phyloP scores from a whole-genome alignment of 805 yeast genomes.

The Ogataea siamensis region DNA sequence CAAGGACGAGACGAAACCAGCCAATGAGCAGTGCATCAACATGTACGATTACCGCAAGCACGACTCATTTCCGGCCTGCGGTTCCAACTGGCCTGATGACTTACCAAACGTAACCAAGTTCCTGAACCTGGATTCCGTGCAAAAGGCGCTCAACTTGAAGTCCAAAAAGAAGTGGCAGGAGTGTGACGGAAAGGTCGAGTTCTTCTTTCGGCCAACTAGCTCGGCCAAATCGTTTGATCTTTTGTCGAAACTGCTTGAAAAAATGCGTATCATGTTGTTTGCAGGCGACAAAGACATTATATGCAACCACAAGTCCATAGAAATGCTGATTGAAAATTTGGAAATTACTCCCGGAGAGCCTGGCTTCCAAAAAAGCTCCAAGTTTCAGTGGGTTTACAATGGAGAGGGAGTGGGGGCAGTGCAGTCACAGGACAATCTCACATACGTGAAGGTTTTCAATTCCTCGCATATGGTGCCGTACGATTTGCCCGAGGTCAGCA shows the following conservation, averaged over 20 bases:
- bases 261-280: slow-evolving; percentile 66
- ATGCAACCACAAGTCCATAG: slow-evolving; percentile 66
- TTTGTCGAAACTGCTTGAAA: slow-evolving; percentile 61
- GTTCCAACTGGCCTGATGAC: slow-evolving; percentile 86
- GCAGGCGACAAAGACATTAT: slow-evolving; percentile 88
- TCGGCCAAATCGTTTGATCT: slow-evolving; percentile 62
- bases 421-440: slow-evolving; percentile 61
- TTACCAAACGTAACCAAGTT: slow-evolving; percentile 49
- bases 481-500: slow-evolving; percentile 66
- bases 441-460: slow-evolving; percentile 69
- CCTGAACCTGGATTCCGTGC: slow-evolving; percentile 45
- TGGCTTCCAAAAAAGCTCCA: slow-evolving; percentile 44
- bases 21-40: slow-evolving; percentile 63
- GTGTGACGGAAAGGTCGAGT: slow-evolving; percentile 63
- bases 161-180: slow-evolving; percentile 61
- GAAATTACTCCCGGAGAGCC: slow-evolving; percentile 56
- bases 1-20: slow-evolving; percentile 23
- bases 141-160: slow-evolving; percentile 49
- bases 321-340: slow-evolving; percentile 58
- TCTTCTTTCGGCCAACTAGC: slow-evolving; percentile 46
- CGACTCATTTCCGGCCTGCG: slow-evolving; percentile 84
- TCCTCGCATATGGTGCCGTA: slow-evolving; percentile 95
- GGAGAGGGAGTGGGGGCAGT: slow-evolving; percentile 39
- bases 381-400: slow-evolving; percentile 44
- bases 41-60: slow-evolving; percentile 74